A percentile compares a stretch with the other conserved stretches of the same genome.
These are phyloP conservation scores for Glutinoglossum americanum DNA, from an alignment of 495 filamentous ascomycete genomes.

Conservation along the genomic window DNA sequence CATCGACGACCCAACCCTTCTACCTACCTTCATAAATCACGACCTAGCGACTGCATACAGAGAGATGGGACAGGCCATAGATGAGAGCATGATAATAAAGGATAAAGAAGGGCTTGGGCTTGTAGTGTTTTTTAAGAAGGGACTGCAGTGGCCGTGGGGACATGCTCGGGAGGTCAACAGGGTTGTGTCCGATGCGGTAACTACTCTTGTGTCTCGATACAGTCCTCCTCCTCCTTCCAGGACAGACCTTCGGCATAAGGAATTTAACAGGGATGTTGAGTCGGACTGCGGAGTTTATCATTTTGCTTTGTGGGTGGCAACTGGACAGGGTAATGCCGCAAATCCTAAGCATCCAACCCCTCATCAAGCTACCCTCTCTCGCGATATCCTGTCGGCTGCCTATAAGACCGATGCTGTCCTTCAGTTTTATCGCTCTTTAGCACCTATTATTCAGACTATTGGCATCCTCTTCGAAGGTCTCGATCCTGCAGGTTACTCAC, in stretches of 20 bases:
- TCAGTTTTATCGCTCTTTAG: not conserved
- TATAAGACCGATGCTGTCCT: not conserved
- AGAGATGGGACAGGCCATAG: not conserved
- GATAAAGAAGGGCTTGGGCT: not conserved
- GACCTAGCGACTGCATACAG: not conserved
- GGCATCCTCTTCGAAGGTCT: conserved; percentile 3
- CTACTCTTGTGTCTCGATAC: not conserved
- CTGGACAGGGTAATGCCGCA: not conserved
- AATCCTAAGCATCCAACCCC: not conserved
- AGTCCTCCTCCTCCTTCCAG: not conserved
- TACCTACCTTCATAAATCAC: not conserved
- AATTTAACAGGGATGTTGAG: not conserved
- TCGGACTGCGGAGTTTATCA: conserved; percentile 2
- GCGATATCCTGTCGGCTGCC: conserved; percentile 1
- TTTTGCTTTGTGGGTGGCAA: conserved; percentile 1
- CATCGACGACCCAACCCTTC: not conserved
- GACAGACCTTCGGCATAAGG: not conserved
- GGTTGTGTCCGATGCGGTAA: not conserved
- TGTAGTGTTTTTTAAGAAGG: not conserved
- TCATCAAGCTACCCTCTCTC: not conserved
- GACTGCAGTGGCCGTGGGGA: not conserved
- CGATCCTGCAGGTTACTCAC: not conserved
- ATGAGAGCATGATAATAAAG: not conserved
- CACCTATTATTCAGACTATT: conserved; percentile 1
- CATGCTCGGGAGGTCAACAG: not conserved